Percentiles rank a stretch among this genome's conserved stretches.
Conservation (phyloP, 345 rosid genomes). For the Eucalyptus erythrocorys region DNA sequence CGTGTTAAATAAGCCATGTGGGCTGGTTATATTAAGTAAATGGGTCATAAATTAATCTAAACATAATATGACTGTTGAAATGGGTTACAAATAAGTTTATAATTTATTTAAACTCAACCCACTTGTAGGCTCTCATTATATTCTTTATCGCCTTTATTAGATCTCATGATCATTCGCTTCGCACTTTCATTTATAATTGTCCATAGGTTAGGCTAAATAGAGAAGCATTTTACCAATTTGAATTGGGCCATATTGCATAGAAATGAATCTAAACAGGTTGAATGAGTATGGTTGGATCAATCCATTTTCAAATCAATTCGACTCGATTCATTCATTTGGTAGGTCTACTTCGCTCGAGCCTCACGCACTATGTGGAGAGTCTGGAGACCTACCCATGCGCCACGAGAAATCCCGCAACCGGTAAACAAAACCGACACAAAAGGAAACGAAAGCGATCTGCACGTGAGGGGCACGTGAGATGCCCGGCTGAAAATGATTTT, state of each 20-base stretch:
- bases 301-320: fast-evolving
- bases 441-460: fast-evolving
- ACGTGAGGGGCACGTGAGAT: background rate
- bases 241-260: background rate
- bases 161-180: fast-evolving
- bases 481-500: fast-evolving
- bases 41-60: fast-evolving
- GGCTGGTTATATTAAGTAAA: fast-evolving
- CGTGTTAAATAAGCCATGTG: fast-evolving
- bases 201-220: fast-evolving
- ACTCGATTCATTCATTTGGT: fast-evolving
- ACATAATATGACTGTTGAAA: no score
- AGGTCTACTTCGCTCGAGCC: fast-evolving
- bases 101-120: no score
- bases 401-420: fast-evolving
- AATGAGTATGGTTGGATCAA: fast-evolving
- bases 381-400: fast-evolving
- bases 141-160: fast-evolving
- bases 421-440: background rate
- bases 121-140: fast-evolving
- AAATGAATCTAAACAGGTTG: fast-evolving
- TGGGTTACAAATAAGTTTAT: no score
- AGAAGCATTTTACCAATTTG: fast-evolving
- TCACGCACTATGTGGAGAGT: fast-evolving
- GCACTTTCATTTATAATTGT: fast-evolving